A percentile compares a stretch with the other conserved stretches of the same genome.
Evolutionary conservation across 768 basidiomycete genomes (phyloP).

Genomic region (Mycena galericulata): DNA sequence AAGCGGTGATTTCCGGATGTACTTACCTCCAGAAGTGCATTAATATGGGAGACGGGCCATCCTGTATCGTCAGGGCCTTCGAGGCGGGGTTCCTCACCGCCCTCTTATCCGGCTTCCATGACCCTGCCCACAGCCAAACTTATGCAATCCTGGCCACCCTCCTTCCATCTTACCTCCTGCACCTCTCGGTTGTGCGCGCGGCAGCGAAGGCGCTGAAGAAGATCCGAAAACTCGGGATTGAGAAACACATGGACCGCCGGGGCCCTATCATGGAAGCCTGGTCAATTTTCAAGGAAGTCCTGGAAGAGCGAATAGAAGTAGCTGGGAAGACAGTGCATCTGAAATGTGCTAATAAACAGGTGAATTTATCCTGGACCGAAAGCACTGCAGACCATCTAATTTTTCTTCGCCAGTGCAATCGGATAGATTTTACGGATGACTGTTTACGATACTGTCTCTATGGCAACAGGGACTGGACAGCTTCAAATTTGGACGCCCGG

Average conservation of each 20-base stretch:
- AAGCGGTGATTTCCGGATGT: constrained; percentile 2
- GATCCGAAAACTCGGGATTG: neutral
- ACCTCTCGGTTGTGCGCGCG: constrained; percentile 11
- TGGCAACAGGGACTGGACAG: no score
- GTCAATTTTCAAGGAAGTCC: neutral
- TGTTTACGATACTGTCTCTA: constrained; percentile 6
- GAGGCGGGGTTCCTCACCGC: constrained; percentile 6
- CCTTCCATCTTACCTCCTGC: constrained; percentile 6
- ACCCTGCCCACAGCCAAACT: neutral
- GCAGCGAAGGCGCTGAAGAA: constrained; percentile 15
- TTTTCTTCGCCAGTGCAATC: constrained; percentile 10
- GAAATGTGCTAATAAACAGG: constrained; percentile 1
- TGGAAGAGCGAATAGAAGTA: constrained; percentile 14
- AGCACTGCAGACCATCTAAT: neutral
- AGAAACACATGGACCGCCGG: constrained; percentile 7
- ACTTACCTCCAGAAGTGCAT: neutral
- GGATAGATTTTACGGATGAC: constrained; percentile 16
- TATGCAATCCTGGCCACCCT: neutral
- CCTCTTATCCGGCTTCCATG: constrained; percentile 1
- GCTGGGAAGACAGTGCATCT: constrained; percentile 8
- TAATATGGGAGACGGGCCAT: constrained; percentile 1
- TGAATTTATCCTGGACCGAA: neutral
- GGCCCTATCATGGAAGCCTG: constrained; percentile 8
- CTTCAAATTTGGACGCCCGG: no score
- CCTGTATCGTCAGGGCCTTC: neutral